phyloP scores from a whole-genome alignment of 169 alveolate genomes.

The Plasmodium cynomolgi region DNA sequence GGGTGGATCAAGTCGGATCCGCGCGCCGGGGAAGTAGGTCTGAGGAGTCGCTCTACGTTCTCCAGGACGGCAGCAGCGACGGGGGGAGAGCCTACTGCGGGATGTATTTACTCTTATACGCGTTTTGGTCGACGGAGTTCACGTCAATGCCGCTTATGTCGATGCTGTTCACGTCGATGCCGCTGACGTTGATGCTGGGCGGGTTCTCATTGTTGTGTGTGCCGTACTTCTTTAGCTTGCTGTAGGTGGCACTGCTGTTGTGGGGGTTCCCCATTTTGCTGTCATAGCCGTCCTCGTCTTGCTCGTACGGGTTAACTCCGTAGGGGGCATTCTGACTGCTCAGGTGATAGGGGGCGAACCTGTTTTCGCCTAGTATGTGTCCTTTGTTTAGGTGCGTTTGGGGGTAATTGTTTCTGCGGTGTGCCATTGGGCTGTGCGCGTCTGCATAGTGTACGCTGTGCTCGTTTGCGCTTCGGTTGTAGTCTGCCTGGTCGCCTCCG shows the following conservation, averaged over 20 bases:
- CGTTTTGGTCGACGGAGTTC: constrained; percentile 11
- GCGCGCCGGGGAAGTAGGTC: not conserved
- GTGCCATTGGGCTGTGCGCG: not conserved
- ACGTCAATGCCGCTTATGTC: constrained; percentile 27
- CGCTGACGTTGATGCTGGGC: not conserved
- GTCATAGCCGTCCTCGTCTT: not conserved
- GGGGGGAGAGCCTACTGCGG: not conserved
- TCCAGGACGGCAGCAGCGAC: not conserved
- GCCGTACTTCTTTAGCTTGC: constrained; percentile 25
- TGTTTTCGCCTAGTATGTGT: constrained; percentile 12
- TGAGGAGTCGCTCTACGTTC: not conserved
- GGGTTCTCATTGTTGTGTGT: not conserved
- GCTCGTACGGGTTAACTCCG: not conserved
- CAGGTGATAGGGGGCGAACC: not conserved
- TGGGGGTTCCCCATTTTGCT: not conserved
- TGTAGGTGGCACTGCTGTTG: not conserved
- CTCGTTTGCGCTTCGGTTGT: not conserved
- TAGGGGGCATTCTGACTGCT: not conserved
- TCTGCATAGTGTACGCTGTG: not conserved
- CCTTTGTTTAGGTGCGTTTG: not conserved
- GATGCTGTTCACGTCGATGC: constrained; percentile 14
- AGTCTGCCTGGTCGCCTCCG: not conserved
- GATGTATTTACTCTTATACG: constrained; percentile 19
- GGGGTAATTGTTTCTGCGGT: constrained; percentile 17
- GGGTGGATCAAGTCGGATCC: not conserved